A percentile compares a stretch with the other conserved stretches of the same genome.
These are phyloP conservation scores for Komagataella phaffii DNA, from an alignment of 805 yeast species.

Conservation along the genomic window DNA sequence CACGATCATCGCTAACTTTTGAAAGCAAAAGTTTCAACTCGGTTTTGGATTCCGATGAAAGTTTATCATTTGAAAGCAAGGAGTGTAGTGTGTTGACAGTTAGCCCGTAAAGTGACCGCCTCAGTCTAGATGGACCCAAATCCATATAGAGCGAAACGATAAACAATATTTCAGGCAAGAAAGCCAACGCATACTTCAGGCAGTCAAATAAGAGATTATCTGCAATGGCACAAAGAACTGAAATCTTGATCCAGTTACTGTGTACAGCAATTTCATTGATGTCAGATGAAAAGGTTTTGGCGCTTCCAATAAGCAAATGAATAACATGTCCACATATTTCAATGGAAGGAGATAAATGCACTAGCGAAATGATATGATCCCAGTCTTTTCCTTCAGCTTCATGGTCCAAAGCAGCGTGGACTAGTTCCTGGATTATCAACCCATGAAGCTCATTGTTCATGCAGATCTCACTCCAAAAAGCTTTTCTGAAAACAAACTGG, in stretches of 20 bases:
- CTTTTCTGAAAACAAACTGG: conserved; percentile 39
- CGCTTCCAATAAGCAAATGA: conserved; percentile 37
- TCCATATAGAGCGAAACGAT: conserved; percentile 51
- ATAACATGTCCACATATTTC: conserved; percentile 59
- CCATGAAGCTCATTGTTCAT: conserved; percentile 45
- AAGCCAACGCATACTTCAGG: conserved; percentile 42
- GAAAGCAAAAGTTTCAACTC: conserved; percentile 33
- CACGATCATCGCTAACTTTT: conserved; percentile 45
- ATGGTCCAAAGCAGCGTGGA: conserved; percentile 61
- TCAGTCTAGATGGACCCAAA: conserved; percentile 37
- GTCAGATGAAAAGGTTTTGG: conserved; percentile 34
- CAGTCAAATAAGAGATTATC: conserved; percentile 64
- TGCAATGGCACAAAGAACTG: conserved; percentile 49
- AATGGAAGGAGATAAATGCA: conserved; percentile 55
- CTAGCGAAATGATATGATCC: conserved; percentile 47
- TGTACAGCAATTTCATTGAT: conserved; percentile 32
- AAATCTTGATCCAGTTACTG: conserved; percentile 57
- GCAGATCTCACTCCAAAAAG: conserved; percentile 57
- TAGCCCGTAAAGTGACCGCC: conserved; percentile 47
- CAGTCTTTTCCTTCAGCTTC: conserved; percentile 66
- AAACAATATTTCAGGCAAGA: conserved; percentile 58
- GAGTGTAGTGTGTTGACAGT: conserved; percentile 60
- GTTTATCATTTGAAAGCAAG: conserved; percentile 39
- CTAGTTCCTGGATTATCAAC: conserved; percentile 57
- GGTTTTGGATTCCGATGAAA: conserved; percentile 24